Base-by-base conservation (phyloP, 345 rosid genomes). In the Populus davidiana region DNA sequence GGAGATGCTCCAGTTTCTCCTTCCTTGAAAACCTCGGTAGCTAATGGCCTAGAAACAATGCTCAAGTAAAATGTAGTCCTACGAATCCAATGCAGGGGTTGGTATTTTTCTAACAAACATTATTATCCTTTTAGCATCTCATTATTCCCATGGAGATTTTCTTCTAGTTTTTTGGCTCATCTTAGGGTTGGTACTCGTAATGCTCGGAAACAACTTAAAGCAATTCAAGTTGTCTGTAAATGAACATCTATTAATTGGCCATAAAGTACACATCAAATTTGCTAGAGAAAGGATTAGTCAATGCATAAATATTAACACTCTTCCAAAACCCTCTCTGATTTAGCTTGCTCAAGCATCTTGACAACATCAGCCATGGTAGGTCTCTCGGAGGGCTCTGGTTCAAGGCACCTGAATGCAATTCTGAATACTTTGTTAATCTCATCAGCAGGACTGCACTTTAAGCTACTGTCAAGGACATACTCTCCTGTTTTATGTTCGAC, bases 331-430 rank as follows among this genome's bases (percentile, higher is more conserved):
- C 85, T 80, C 12, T 86, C 79, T 43, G 83, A 52, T 68, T 67
- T 80, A 25, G 84, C 85, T 74, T 81, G 85, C 90, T 91, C 93
- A 59, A 93, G 93, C 90, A 91, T 86, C 86, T 91, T 91, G 71
- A 95, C 96, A 75, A 93, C 89, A 81, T 95, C 94, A 75, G 86
- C 81, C 97, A 93, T 93, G 33, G 93, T 86, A 67, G 97, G 98
- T 79, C 99, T 91, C 76, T 74, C 70, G 11, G 87, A 72, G n/a
- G 96, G 93, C 49, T 95, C 98, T 14, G 93, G 84, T 83, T 95
- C 94, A 16, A 93, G 97, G 88, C 98, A 91, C 89, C 82, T 77
- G 80, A 88, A 73, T 52, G 98, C 93, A 62, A 90, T 84, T 56
- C 80, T 69, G 70, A 92, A 95, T 36, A 85, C 86, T 70, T 44